These are phyloP conservation scores for Heliamphora pulchella DNA, from an alignment of 179 eudicot species.

Conservation along the genomic window DNA sequence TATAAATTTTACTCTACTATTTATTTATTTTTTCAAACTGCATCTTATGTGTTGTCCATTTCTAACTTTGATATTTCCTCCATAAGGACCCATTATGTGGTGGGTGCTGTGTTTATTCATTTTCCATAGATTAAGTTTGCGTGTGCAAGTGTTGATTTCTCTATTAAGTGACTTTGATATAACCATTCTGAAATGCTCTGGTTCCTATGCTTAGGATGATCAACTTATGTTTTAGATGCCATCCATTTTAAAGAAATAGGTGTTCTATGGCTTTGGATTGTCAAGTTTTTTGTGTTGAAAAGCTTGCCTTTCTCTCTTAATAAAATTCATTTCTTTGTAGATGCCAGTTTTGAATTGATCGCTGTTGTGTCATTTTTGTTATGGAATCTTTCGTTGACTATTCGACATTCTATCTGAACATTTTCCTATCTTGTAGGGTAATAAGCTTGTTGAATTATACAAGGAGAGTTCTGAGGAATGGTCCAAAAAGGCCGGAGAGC, in stretches of 20 bases:
- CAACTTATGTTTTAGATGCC: neutral
- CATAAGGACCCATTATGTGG: neutral
- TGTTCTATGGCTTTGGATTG: conserved; percentile 1
- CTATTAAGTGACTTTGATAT: neutral
- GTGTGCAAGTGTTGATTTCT: conserved; percentile 8
- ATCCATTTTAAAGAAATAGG: neutral
- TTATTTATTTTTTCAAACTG: neutral
- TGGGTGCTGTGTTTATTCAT: neutral
- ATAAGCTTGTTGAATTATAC: conserved; percentile 80
- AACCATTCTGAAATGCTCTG: neutral
- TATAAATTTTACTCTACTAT: neutral
- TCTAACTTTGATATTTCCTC: neutral
- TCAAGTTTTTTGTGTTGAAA: neutral
- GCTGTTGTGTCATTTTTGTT: neutral
- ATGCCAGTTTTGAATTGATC: neutral
- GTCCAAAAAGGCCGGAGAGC: conserved; percentile 96
- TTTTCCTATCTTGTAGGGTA: conserved; percentile 26
- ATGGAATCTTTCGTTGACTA: neutral
- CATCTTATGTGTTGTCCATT: neutral
- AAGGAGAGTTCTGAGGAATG: conserved; percentile 97
- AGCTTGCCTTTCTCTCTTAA: too few species aligned
- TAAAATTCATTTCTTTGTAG: neutral
- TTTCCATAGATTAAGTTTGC: neutral
- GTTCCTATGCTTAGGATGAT: neutral
- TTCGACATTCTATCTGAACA: neutral